Conservation (phyloP, 345 rosid genomes). For the Gossypioides kirkii region DNA sequence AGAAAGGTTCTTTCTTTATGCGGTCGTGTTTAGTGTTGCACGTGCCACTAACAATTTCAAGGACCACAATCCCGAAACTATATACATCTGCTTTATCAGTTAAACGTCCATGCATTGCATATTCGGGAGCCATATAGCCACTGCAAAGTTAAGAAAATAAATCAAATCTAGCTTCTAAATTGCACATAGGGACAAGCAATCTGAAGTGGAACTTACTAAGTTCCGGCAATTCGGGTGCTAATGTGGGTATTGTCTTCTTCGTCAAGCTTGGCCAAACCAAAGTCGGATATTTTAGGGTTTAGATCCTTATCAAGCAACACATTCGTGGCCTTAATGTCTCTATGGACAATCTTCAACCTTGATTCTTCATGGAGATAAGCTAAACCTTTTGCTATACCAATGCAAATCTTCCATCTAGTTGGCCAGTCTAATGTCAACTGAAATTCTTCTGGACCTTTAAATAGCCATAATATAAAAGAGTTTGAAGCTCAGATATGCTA, state of each 20-base stretch:
- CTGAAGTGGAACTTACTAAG: constrained; percentile 26
- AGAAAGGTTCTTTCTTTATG: constrained; percentile 16
- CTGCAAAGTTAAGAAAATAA: constrained; percentile 11
- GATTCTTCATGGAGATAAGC: constrained; percentile 59
- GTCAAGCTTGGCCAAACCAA: constrained; percentile 50
- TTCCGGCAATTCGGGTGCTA: constrained; percentile 50
- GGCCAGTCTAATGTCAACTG: constrained; percentile 37
- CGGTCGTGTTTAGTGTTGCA: constrained; percentile 19
- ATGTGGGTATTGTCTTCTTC: constrained; percentile 42
- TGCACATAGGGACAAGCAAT: not conserved
- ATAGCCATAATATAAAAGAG: not conserved
- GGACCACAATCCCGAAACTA: constrained; percentile 33
- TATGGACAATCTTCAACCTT: constrained; percentile 37
- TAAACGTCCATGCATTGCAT: constrained; percentile 38
- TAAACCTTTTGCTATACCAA: constrained; percentile 55
- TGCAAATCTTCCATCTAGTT: constrained; percentile 36
- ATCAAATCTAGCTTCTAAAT: too few species aligned
- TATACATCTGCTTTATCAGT: constrained; percentile 45
- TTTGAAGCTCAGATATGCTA: not conserved
- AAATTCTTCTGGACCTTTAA: constrained; percentile 22
- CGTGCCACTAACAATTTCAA: constrained; percentile 38
- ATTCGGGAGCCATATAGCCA: constrained; percentile 48
- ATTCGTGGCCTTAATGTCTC: constrained; percentile 53
- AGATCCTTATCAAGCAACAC: constrained; percentile 38
- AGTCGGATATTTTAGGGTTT: constrained; percentile 49